These are phyloP conservation scores for Curvularia lunata DNA, from an alignment of 2,329 filamentous ascomycete genomes.

Conservation along the genomic window DNA sequence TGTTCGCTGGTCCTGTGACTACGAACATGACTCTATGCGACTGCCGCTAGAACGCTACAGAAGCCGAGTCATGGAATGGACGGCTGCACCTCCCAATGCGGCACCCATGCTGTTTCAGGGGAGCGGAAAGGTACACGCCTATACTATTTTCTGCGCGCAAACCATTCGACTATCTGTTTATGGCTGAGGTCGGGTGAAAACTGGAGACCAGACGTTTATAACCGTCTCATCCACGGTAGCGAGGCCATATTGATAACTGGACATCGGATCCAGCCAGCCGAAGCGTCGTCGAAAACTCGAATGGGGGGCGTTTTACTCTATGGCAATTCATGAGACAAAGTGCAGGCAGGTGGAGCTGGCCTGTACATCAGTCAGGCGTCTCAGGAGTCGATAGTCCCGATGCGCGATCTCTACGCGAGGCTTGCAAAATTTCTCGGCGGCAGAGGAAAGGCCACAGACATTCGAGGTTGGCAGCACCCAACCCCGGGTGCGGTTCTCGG, in stretches of 20 bases:
- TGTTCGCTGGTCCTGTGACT: neutral
- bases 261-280: constrained; percentile 46
- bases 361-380: constrained; percentile 49
- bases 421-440: constrained; percentile 20
- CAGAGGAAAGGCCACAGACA: constrained; percentile 54
- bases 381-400: constrained; percentile 52
- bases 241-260: constrained; percentile 51
- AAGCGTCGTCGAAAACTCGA: constrained; percentile 47
- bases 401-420: constrained; percentile 36
- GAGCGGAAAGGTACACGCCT: constrained; percentile 27
- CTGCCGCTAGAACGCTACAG: constrained; percentile 12
- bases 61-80: constrained; percentile 27
- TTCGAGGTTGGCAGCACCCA: constrained; percentile 53
- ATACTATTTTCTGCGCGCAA: constrained; percentile 31
- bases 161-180: constrained; percentile 48
- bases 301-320: constrained; percentile 49
- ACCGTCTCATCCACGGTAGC: constrained; percentile 51
- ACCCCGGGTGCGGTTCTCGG: constrained; percentile 55
- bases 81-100: constrained; percentile 22
- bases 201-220: constrained; percentile 53
- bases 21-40: constrained; percentile 10
- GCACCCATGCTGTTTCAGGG: constrained; percentile 32
- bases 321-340: constrained; percentile 51
- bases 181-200: constrained; percentile 52
- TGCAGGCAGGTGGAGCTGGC: constrained; percentile 44